Evolutionary conservation across 305 asterid species (phyloP), one percentile per base, ranked within the genome.

Genomic region (Fraxinus floribunda): DNA sequence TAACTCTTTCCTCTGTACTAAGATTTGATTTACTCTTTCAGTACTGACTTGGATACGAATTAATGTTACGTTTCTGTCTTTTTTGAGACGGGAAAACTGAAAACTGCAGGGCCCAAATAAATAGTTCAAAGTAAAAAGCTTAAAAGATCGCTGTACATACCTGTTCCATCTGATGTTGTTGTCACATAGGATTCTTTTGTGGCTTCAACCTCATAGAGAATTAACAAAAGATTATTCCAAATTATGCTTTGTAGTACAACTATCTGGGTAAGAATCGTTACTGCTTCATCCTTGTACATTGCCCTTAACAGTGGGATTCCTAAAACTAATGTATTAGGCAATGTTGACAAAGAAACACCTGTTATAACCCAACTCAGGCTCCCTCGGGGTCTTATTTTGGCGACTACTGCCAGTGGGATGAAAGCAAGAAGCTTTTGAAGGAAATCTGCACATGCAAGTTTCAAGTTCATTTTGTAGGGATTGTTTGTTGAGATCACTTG

Each of bases 221-320:
- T 86, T 83, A 93, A 86, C 81, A 93, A 85, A 84, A 95, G 87
- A 89, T 92, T 95, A 88, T 93, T 89, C 98, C 98, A 95, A 84
- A 95, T 84, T 80, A 95, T 86, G 89, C 98, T 93, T 77, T 95
- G 98, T n/a, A 95, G 81, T 44, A 93, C 97, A 82, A 95, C 91
- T 81, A 95, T 91, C 94, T 94, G 99, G 15, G 85, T 84, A 75
- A 95, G 81, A 79, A 91, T 80, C 30, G 46, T 66, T 18, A 88
- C 94, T 74, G 95, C 92, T 78, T 89, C 94, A 73, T 83, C 91
- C 76, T 95, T 98, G 78, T 92, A 95, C 95, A 95, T 92, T 72
- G 98, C 97, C 87, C 77, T 87, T 78, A 95, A 71, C 18, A 95
- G 82, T 46, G 99, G 98, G 83, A 95, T 94, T 78, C 99, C 99